Percentiles rank a stretch among this genome's conserved stretches.
These are phyloP conservation scores for Candida boleticola DNA, from an alignment of 805 yeast species.

Conservation along the genomic window DNA sequence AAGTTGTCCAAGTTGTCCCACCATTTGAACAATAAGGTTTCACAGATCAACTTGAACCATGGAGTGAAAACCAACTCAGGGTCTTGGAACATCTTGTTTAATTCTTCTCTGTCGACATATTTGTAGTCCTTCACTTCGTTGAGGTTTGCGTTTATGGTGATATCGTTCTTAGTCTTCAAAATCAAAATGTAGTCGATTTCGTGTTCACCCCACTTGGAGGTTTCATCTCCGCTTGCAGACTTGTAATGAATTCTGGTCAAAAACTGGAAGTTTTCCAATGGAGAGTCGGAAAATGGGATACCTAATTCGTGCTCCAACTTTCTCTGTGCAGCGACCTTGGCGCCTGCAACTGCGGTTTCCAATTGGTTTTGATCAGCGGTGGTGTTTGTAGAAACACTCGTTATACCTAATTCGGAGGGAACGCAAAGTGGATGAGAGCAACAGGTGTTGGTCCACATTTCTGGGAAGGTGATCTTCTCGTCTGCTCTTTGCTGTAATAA, in stretches of 20 bases:
- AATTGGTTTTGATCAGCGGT: conserved; percentile 34
- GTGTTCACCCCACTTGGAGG: conserved; percentile 90
- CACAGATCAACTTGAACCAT: conserved; percentile 96
- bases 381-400: conserved; percentile 7
- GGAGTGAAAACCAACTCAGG: conserved; percentile 79
- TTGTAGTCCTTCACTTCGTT: conserved; percentile 77
- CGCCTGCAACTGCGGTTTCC: conserved; percentile 68
- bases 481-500: conserved; percentile 93
- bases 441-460: conserved; percentile 98
- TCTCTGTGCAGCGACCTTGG: conserved; percentile 83
- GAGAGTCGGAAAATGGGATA: conserved; percentile 58
- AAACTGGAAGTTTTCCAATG: conserved; percentile 69
- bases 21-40: conserved; percentile 88
- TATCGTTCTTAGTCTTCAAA: conserved; percentile 52
- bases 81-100: conserved; percentile 76
- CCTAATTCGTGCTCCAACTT: conserved; percentile 94
- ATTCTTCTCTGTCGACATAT: conserved; percentile 68
- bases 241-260: conserved; percentile 93
- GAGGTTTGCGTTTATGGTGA: conserved; percentile 60
- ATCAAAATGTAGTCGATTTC: conserved; percentile 94
- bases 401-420: conserved; percentile 69
- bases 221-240: conserved; percentile 73
- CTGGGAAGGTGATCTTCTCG: conserved; percentile 95
- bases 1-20: conserved; percentile 75
- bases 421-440: conserved; percentile 96